A percentile compares a stretch with the other conserved stretches of the same genome.
These are phyloP conservation scores for Mucuna pruriens DNA, from an alignment of 306 rosid species.

Conservation along the genomic window DNA sequence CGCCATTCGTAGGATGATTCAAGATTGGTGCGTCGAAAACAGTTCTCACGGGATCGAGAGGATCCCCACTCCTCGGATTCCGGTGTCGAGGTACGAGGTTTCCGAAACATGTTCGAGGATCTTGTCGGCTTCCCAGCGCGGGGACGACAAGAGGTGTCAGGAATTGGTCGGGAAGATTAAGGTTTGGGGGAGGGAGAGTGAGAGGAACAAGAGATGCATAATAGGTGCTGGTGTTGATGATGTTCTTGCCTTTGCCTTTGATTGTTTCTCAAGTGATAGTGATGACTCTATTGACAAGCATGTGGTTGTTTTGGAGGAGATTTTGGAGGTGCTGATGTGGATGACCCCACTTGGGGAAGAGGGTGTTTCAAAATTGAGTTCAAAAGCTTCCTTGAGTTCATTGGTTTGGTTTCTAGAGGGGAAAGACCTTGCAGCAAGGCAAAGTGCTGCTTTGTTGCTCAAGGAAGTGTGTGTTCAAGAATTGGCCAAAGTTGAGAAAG, in stretches of 20 bases:
- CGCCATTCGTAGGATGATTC: constrained; percentile 67
- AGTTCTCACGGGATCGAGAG: constrained; percentile 65
- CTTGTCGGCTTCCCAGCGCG: constrained; percentile 16
- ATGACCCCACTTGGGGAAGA: constrained; percentile 53
- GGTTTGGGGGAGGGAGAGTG: constrained; percentile 75
- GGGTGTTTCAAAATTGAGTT: constrained; percentile 47
- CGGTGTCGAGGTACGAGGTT: constrained; percentile 45
- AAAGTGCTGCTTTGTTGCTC: constrained; percentile 62
- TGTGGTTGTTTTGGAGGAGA: constrained; percentile 55
- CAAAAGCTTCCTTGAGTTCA: constrained; percentile 45
- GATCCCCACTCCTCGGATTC: constrained; percentile 81
- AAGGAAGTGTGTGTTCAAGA: constrained; percentile 48
- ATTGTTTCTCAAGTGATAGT: constrained; percentile 49
- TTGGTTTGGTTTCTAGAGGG: constrained; percentile 60
- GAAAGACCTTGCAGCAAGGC: constrained; percentile 65
- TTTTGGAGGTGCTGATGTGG: constrained; percentile 60
- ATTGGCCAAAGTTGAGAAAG: constrained; percentile 52
- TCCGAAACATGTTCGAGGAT: constrained; percentile 47
- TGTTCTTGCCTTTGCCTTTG: constrained; percentile 52
- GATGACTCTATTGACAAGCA: constrained; percentile 40
- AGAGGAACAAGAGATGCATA: constrained; percentile 63
- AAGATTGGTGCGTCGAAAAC: constrained; percentile 85
- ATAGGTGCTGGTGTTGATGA: constrained; percentile 24
- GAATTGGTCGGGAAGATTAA: constrained; percentile 62
- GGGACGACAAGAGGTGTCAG: constrained; percentile 51